These are phyloP conservation scores for Nitzschia palea DNA, from an alignment of 108 stramenopile genomes.

Conservation along the genomic window DNA sequence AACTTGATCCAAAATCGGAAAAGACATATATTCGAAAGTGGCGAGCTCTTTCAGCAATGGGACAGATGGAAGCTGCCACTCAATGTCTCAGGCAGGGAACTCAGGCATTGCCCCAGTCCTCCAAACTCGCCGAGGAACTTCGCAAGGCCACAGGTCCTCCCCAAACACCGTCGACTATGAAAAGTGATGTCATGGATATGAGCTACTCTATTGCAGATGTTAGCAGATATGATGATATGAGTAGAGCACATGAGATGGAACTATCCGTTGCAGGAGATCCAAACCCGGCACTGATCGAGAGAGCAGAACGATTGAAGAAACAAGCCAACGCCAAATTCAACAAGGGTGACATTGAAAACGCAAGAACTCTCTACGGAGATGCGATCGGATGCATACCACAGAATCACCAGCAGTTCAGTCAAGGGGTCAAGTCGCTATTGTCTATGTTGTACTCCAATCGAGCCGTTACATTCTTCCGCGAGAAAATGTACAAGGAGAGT, in stretches of 20 bases:
- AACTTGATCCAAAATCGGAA: constrained; percentile 30
- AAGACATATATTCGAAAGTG: constrained; percentile 45
- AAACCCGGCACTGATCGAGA: constrained; percentile 30
- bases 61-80: constrained; percentile 21
- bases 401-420: constrained; percentile 16
- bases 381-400: constrained; percentile 34
- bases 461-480: constrained; percentile 35
- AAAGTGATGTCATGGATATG: constrained; percentile 4
- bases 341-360: constrained; percentile 35
- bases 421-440: constrained; percentile 19
- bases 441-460: constrained; percentile 41
- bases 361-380: constrained; percentile 25
- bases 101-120: constrained; percentile 15
- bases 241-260: constrained; percentile 27
- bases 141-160: constrained; percentile 23
- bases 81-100: constrained; percentile 25
- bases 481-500: constrained; percentile 30
- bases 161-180: background rate
- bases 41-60: constrained; percentile 37
- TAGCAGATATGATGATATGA: constrained; percentile 2
- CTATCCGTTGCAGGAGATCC: constrained; percentile 31
- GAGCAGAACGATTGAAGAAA: constrained; percentile 35
- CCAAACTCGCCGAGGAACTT: constrained; percentile 28
- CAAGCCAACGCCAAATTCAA: constrained; percentile 46
- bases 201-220: constrained; percentile 21